Evolutionary conservation across 2,329 filamentous ascomycete species (phyloP).

Genomic region (Grosmannia clavigera): DNA sequence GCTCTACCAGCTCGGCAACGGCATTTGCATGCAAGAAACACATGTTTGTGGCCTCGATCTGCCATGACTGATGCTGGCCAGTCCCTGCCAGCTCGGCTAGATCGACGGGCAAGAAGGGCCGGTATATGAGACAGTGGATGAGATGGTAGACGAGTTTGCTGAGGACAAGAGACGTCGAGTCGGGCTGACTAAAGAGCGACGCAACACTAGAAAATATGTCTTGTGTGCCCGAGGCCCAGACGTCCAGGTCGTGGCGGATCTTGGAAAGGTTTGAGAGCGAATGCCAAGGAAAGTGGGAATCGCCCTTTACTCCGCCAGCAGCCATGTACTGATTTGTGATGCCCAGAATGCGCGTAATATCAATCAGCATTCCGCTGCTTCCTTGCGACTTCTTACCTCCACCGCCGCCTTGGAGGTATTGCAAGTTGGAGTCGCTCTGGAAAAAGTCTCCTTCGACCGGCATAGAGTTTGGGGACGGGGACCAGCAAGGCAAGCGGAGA

Average conservation of each 20-base stretch:
- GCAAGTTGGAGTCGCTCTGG: conserved; percentile 63
- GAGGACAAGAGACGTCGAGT: conserved; percentile 66
- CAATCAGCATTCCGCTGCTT: conserved; percentile 69
- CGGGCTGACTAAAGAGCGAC: conserved; percentile 61
- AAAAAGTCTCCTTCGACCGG: conserved; percentile 70
- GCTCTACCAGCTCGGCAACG: conserved; percentile 69
- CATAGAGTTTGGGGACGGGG: conserved; percentile 45
- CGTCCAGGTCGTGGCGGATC: conserved; percentile 72
- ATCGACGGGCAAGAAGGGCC: conserved; percentile 77
- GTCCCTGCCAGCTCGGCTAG: conserved; percentile 66
- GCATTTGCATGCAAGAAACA: conserved; percentile 81
- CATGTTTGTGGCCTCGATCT: conserved; percentile 80
- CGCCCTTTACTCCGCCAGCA: conserved; percentile 74
- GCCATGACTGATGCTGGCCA: conserved; percentile 82
- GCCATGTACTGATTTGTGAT: conserved; percentile 76
- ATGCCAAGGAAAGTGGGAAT: conserved; percentile 87
- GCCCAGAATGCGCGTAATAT: conserved; percentile 71
- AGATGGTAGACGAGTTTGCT: conserved; percentile 82
- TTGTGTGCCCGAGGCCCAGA: conserved; percentile 73
- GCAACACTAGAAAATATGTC: conserved; percentile 68
- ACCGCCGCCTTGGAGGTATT: conserved; percentile 55
- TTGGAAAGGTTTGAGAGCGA: conserved; percentile 74
- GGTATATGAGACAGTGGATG: conserved; percentile 75
- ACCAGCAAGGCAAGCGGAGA: conserved; percentile 64
- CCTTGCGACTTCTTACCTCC: conserved; percentile 57